Conservation (phyloP, 2,329 filamentous ascomycete genomes). For the Phialophora tarda region DNA sequence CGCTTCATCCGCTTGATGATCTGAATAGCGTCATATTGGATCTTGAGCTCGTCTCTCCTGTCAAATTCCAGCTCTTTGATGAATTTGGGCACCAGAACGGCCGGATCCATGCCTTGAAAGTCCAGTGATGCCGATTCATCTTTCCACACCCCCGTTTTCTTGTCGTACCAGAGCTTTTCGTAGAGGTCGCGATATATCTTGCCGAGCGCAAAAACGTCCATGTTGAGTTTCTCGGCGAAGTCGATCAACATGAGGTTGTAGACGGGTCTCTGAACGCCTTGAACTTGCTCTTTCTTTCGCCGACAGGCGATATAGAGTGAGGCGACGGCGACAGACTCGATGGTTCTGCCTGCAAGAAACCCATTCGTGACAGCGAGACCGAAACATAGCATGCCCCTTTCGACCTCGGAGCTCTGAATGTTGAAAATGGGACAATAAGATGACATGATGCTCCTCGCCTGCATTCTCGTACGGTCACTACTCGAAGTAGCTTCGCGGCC, state of each 20-base stretch:
- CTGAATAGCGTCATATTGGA: constrained; percentile 82
- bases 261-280: constrained; percentile 57
- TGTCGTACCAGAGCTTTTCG: constrained; percentile 58
- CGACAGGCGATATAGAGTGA: constrained; percentile 90
- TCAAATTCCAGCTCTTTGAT: constrained; percentile 89
- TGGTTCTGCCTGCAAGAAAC: constrained; percentile 84
- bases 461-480: constrained; percentile 31
- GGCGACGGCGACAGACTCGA: constrained; percentile 84
- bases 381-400: constrained; percentile 68
- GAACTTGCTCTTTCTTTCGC: constrained; percentile 42
- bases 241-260: constrained; percentile 83
- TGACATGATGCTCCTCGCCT: constrained; percentile 58
- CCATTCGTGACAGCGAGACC: constrained; percentile 75
- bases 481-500: constrained; percentile 46
- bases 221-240: constrained; percentile 71
- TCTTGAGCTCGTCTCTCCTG: constrained; percentile 72
- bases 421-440: constrained; percentile 65
- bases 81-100: constrained; percentile 90
- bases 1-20: constrained; percentile 22
- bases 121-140: constrained; percentile 24
- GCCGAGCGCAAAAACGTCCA: constrained; percentile 92
- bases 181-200: constrained; percentile 85
- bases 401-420: constrained; percentile 65
- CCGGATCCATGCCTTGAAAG: constrained; percentile 55
- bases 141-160: constrained; percentile 52